Conservation (phyloP, 179 eudicot genomes). For the Silene coronaria region DNA sequence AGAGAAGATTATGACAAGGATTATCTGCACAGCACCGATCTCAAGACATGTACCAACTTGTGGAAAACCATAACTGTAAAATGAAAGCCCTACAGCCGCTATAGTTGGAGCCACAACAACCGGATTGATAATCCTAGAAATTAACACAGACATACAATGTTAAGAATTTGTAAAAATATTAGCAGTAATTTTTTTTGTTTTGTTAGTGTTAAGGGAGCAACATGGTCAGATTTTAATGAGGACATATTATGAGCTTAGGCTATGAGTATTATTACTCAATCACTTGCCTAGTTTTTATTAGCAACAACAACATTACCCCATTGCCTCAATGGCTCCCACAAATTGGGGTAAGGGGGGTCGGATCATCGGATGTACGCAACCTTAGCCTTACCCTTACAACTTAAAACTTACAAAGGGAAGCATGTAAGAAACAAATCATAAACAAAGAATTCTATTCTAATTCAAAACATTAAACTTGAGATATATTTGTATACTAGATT, state of each 20-base stretch:
- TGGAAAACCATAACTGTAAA: slow-evolving; percentile 93
- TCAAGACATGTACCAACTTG: slow-evolving; percentile 88
- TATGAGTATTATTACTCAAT: not conserved
- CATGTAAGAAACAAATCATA: not conserved
- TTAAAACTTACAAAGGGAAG: not conserved
- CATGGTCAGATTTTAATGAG: not conserved
- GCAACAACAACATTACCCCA: too few relatives aligned
- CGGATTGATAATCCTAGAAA: slow-evolving; percentile 75
- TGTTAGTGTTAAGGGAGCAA: not conserved
- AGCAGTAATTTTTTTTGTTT: not conserved
- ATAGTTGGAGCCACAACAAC: slow-evolving; percentile 97
- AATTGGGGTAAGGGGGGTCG: too few relatives aligned
- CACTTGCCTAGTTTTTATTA: not conserved
- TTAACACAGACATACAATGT: slow-evolving; percentile 10
- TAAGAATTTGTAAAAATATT: not conserved
- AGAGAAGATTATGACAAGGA: slow-evolving; percentile 75
- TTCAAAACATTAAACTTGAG: not conserved
- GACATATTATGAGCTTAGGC: not conserved
- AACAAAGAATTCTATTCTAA: not conserved
- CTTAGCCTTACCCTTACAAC: too few relatives aligned
- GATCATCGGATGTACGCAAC: too few relatives aligned
- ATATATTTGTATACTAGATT: not conserved
- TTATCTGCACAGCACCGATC: slow-evolving; percentile 83
- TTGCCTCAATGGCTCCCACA: too few relatives aligned
- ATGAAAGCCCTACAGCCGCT: slow-evolving; percentile 96